Evolutionary conservation across 345 rosid species (phyloP).

Genomic region (Eucalyptus erythrocorys): DNA sequence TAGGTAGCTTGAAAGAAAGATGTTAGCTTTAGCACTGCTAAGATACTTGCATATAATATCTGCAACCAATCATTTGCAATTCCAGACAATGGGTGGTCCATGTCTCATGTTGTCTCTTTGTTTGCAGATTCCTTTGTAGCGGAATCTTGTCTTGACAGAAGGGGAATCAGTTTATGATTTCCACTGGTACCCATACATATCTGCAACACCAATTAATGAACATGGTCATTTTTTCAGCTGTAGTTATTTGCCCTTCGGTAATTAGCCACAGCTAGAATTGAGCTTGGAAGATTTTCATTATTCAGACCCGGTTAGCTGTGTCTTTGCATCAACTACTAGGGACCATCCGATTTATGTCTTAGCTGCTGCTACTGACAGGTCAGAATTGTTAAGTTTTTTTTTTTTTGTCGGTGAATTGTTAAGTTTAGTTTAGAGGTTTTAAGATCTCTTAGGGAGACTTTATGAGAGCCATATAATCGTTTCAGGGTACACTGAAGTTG

Average conservation of each 20-base stretch:
- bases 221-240: constrained; percentile 5
- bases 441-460: background rate
- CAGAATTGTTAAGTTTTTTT: background rate
- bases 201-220: constrained; percentile 24
- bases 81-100: background rate
- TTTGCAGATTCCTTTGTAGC: constrained; percentile 70
- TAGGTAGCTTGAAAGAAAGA: background rate
- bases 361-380: constrained; percentile 86
- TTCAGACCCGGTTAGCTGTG: constrained; percentile 72
- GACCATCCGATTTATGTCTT: constrained; percentile 98
- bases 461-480: background rate
- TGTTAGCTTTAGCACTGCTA: background rate
- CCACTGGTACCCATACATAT: constrained; percentile 90
- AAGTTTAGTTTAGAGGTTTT: background rate
- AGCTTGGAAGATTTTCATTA: background rate
- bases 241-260: background rate
- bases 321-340: constrained; percentile 70
- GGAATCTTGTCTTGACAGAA: constrained; percentile 44
- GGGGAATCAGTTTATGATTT: constrained; percentile 87
- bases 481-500: background rate
- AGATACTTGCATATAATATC: background rate
- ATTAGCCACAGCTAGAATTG: background rate
- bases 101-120: background rate
- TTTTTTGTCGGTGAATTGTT: too few relatives aligned
- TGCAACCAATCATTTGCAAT: background rate